Conservation (phyloP, 2,329 filamentous ascomycete species). For the Ilyonectria mors-panacis region DNA sequence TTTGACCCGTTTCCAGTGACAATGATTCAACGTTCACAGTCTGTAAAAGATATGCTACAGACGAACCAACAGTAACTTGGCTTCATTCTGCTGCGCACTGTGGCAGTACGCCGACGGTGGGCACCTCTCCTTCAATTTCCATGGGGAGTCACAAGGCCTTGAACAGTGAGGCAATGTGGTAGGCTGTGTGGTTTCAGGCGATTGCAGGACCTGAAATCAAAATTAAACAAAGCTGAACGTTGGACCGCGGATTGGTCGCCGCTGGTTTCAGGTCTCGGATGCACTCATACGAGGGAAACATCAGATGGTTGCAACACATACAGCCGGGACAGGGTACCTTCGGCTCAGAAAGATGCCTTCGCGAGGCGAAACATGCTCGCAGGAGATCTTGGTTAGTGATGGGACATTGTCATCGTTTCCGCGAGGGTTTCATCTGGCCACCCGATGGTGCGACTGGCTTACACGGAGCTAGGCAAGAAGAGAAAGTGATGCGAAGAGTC, state of each 20-base stretch:
- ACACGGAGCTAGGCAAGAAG: neutral
- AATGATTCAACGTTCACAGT: neutral
- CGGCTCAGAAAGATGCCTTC: neutral
- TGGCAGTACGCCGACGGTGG: too few relatives aligned
- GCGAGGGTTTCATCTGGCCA: too few relatives aligned
- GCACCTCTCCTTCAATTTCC: too few relatives aligned
- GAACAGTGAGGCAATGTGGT: too few relatives aligned
- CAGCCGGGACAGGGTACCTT: neutral
- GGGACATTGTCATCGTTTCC: too few relatives aligned
- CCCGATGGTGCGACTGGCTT: too few relatives aligned
- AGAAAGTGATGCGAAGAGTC: constrained; percentile 1
- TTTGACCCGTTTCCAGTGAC: neutral
- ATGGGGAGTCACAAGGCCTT: too few relatives aligned
- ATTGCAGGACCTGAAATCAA: neutral
- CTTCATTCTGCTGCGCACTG: too few relatives aligned
- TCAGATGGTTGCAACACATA: neutral
- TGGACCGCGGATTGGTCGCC: too few relatives aligned
- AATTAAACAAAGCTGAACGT: neutral
- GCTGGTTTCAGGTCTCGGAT: neutral
- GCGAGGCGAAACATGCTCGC: neutral
- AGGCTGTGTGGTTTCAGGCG: neutral
- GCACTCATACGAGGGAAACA: neutral
- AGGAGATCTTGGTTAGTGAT: neutral
- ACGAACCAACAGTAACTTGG: too few relatives aligned
- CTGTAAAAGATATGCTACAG: too few relatives aligned